A percentile compares a stretch with the other conserved stretches of the same genome.
Conservation (phyloP, 805 yeast species). For the Cyberlindnera samutprakarnensis region DNA sequence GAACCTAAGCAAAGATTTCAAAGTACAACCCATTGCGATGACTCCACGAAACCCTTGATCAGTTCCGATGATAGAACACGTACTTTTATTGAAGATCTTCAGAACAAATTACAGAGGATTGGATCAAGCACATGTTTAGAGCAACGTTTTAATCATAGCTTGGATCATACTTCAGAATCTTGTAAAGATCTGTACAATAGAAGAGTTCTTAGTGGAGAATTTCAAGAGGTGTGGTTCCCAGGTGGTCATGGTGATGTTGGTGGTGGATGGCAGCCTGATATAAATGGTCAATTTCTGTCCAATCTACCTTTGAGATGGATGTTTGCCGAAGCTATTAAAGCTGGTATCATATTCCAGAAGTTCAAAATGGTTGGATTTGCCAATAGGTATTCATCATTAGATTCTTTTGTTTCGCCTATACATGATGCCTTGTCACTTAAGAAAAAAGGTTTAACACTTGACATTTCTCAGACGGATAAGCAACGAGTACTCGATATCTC, state of each 20-base stretch:
- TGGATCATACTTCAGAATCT: slow-evolving; percentile 6
- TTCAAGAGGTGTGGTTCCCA: slow-evolving; percentile 56
- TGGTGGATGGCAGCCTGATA: slow-evolving; percentile 54
- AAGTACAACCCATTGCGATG: slow-evolving; percentile 1
- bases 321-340: slow-evolving; percentile 41
- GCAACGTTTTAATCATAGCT: slow-evolving; percentile 10
- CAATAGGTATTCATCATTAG: slow-evolving; percentile 29
- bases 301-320: slow-evolving; percentile 57
- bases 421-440: slow-evolving; percentile 42
- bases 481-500: slow-evolving; percentile 8
- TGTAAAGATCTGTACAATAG: no score
- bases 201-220: slow-evolving; percentile 23
- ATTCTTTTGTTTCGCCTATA: slow-evolving; percentile 37
- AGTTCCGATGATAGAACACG: background rate
- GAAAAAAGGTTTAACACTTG: slow-evolving; percentile 11
- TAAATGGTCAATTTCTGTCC: slow-evolving; percentile 36
- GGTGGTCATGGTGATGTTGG: slow-evolving; percentile 68
- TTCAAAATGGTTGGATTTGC: slow-evolving; percentile 35
- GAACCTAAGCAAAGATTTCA: background rate
- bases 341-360: slow-evolving; percentile 41
- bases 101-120: slow-evolving; percentile 9
- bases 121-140: no score
- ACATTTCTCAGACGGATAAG: slow-evolving; percentile 6
- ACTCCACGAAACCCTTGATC: no score
- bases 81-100: background rate